phyloP scores from a whole-genome alignment of 148 eudicot genomes.

The Bassia scoparia region DNA sequence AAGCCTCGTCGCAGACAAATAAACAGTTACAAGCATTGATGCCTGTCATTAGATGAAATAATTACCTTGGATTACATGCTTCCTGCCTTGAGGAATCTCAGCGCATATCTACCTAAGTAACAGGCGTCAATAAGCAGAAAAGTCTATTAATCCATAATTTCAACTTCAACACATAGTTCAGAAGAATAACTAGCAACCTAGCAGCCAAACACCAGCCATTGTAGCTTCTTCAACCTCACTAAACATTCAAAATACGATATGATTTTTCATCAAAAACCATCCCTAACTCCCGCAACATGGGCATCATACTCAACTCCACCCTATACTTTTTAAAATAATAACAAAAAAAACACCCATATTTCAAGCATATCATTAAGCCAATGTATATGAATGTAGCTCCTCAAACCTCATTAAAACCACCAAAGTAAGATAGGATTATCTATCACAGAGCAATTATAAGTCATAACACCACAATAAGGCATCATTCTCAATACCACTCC shows the following conservation, averaged over 20 bases:
- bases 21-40: background rate
- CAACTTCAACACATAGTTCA: background rate
- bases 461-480: no score
- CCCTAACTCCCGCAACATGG: no score
- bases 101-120: slow-evolving; percentile 73
- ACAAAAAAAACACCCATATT: no score
- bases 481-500: no score
- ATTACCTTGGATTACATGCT: slow-evolving; percentile 95
- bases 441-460: no score
- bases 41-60: background rate
- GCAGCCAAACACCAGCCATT: background rate
- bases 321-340: no score
- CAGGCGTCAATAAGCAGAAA: background rate
- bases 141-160: background rate
- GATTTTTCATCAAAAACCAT: background rate
- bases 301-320: no score
- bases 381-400: background rate
- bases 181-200: background rate
- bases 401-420: no score
- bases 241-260: background rate
- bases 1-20: background rate
- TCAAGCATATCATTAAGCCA: no score
- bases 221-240: no score
- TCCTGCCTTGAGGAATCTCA: slow-evolving; percentile 78
- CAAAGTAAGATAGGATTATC: background rate